Base-by-base conservation (phyloP, 805 yeast genomes). In the Torulaspora microellipsoides region DNA sequence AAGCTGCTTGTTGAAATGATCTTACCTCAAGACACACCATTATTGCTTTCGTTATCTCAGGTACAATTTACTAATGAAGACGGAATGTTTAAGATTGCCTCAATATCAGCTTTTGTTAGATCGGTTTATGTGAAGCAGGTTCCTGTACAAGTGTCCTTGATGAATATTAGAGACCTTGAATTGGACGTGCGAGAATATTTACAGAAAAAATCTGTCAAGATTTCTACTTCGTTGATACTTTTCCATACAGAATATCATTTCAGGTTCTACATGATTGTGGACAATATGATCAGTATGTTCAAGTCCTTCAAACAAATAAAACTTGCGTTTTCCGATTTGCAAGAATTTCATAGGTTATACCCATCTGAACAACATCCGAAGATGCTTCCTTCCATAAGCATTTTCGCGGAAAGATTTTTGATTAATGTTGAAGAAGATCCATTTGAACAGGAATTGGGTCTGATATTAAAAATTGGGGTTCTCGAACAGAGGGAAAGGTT, bases 351-450 rank as follows among this genome's bases (percentile, higher is more conserved):
- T 4, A 52, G 56, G 15, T 43, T 60, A 3, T 41, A 49, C 10
- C 69, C 68, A 1, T 30, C 44, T 12, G 48, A 53, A 10, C 64
- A 63, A 53, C 28, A 53, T 51, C 58, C 58, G 40, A 59, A 48
- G 25, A 58, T 23, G n/a, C 31, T 71, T 4, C 82, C 82, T 1
- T 55, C 57, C 2, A 62, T 81, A 1, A 64, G 65, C 27, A 43
- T 80, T 8, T 67, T 62, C 30, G 54, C 80, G 0, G 58, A 66
- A 4, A 58, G 62, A 1, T 64, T 80, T 29, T 68, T 73, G 1
- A 47, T 81, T 8, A 70, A 72, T 3, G 66, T 81, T 31, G 85
- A 80, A 43, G 81, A 78, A 58, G 86, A 82, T 56, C 78, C 81
- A 1, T 81, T 82, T 57, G 88, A 82, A 57, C 70, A 71, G 25